Evolutionary conservation across 1,284 basidiomycete species (phyloP).

Genomic region (Cryptococcus hybrid): DNA sequence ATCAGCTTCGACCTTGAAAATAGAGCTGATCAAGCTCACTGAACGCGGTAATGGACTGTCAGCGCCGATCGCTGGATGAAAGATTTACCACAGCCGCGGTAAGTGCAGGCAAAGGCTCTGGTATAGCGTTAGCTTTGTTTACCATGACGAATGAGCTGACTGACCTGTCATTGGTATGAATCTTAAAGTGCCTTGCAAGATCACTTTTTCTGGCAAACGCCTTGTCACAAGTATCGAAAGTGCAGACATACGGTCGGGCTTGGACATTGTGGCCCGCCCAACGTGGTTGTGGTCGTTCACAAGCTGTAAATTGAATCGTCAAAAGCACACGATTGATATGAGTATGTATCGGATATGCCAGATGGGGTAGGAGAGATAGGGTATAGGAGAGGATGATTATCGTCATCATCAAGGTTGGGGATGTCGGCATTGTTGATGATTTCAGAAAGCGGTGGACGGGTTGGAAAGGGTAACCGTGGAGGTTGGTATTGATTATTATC

Average conservation of each 20-base stretch:
- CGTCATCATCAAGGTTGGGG: too few species aligned
- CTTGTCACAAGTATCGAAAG: constrained; percentile 49
- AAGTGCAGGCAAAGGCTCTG: constrained; percentile 48
- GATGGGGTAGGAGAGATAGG: background rate
- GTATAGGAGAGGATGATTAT: background rate
- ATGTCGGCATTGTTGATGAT: too few species aligned
- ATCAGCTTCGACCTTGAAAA: background rate
- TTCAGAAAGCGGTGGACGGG: constrained; percentile 4
- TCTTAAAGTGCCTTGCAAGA: constrained; percentile 52
- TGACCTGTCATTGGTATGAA: constrained; percentile 51
- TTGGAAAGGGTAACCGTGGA: background rate
- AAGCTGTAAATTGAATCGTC: constrained; percentile 24
- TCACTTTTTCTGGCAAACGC: constrained; percentile 54
- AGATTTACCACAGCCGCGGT: constrained; percentile 43
- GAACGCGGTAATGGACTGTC: constrained; percentile 51
- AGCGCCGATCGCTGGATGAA: constrained; percentile 51
- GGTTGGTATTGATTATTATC: too few species aligned
- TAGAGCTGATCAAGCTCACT: constrained; percentile 40
- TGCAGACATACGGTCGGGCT: constrained; percentile 47
- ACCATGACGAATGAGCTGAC: constrained; percentile 6
- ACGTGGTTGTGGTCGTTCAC: constrained; percentile 45
- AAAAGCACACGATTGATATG: too few species aligned
- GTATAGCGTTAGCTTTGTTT: too few species aligned
- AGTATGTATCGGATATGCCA: background rate
- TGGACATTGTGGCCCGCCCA: constrained; percentile 35